A percentile compares a stretch with the other conserved stretches of the same genome.
phyloP scores from a whole-genome alignment of 2,329 filamentous ascomycete genomes.

The Aciculosporium take region DNA sequence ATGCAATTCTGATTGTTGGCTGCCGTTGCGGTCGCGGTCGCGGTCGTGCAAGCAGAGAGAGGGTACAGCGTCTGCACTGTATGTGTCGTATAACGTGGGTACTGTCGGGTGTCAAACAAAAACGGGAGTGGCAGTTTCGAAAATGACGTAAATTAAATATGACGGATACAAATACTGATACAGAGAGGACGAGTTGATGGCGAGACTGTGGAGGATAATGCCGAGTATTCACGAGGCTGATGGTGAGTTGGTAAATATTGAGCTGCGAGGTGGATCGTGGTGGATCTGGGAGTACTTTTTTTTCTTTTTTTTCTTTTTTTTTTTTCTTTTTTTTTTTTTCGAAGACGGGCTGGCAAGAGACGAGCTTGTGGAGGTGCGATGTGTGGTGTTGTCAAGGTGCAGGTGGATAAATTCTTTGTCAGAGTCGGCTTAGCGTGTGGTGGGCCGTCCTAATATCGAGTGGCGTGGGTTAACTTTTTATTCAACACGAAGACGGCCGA shows the following conservation, averaged over 20 bases:
- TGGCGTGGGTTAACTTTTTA: too few species aligned
- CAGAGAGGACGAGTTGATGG: neutral
- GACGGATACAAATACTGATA: neutral
- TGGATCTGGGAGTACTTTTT: neutral
- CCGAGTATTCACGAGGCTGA: neutral
- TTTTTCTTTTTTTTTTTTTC: conserved; percentile 1
- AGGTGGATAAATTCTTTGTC: conserved; percentile 4
- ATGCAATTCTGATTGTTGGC: neutral
- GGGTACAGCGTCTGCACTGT: neutral
- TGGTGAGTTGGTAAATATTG: conserved; percentile 1
- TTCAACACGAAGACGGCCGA: too few species aligned
- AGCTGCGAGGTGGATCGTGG: conserved; percentile 3
- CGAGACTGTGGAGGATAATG: neutral
- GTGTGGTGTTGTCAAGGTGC: conserved; percentile 6
- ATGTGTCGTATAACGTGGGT: conserved; percentile 2
- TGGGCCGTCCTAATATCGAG: too few species aligned
- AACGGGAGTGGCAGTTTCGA: neutral
- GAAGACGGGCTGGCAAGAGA: neutral
- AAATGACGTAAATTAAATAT: conserved; percentile 3
- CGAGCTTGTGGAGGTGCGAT: conserved; percentile 1
- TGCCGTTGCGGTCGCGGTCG: neutral
- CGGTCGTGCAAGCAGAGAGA: neutral
- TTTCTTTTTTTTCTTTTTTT: neutral
- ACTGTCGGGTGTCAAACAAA: neutral
- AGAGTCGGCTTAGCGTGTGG: too few species aligned